Conservation (phyloP, 192 early-diverging fungal species). For the Neocallimastix lanati region DNA sequence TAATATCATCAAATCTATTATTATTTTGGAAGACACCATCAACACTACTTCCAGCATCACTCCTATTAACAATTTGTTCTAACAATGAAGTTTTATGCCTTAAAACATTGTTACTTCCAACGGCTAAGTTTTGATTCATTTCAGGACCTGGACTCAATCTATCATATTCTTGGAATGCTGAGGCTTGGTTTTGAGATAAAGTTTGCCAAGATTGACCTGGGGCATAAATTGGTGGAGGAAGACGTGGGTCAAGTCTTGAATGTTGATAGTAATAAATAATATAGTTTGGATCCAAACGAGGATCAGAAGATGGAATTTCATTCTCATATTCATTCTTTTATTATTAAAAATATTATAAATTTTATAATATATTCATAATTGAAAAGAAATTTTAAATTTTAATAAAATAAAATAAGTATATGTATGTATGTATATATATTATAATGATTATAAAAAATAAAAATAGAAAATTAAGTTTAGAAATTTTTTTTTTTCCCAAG, state of each 20-base stretch:
- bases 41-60: slow-evolving; percentile 1
- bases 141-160: neutral
- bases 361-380: slow-evolving; percentile 5
- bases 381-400: no score
- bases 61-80: neutral
- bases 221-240: slow-evolving; percentile 34
- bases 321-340: slow-evolving; percentile 6
- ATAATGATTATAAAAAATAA: no score
- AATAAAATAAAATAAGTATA: no score
- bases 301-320: slow-evolving; percentile 24
- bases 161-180: slow-evolving; percentile 1
- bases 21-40: neutral
- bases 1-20: neutral
- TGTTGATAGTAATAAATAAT: slow-evolving; percentile 34
- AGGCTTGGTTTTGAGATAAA: neutral
- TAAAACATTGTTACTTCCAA: neutral
- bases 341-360: neutral
- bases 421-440: no score
- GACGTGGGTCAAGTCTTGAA: slow-evolving; percentile 35
- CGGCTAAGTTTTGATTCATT: neutral
- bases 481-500: no score
- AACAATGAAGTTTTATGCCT: neutral
- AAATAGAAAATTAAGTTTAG: no score
- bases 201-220: slow-evolving; percentile 48
- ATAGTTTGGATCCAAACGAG: slow-evolving; percentile 44